Conservation (phyloP, 108 stramenopile genomes). For the Chaetoceros muelleri region DNA sequence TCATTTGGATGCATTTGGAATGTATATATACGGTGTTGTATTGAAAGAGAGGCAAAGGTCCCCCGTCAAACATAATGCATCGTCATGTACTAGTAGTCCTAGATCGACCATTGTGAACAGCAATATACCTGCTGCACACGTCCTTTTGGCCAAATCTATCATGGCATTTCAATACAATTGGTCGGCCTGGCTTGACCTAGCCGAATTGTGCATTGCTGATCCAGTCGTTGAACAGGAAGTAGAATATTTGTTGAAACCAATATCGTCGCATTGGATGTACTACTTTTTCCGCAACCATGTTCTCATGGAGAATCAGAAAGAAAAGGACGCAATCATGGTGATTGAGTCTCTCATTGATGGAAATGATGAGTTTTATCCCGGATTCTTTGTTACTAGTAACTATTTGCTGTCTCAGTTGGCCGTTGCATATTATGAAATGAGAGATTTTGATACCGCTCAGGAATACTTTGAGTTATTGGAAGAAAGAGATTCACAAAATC, state of each 20-base stretch:
- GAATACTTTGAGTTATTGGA: constrained; percentile 66
- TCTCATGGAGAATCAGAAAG: constrained; percentile 78
- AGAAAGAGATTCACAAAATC: constrained; percentile 68
- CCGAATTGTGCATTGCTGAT: constrained; percentile 48
- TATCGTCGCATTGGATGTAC: constrained; percentile 70
- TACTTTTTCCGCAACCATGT: constrained; percentile 87
- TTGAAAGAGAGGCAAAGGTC: constrained; percentile 29
- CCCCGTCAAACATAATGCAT: constrained; percentile 11
- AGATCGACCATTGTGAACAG: background rate
- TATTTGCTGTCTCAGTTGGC: constrained; percentile 69
- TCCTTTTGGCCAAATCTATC: constrained; percentile 61
- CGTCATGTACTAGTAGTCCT: background rate
- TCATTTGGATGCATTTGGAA: constrained; percentile 78
- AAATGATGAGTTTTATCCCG: constrained; percentile 15
- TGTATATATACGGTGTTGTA: constrained; percentile 84
- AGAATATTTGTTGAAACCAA: constrained; percentile 37
- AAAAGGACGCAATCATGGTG: constrained; percentile 58
- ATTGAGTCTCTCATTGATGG: constrained; percentile 60
- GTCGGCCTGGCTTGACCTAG: constrained; percentile 95
- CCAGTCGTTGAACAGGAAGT: constrained; percentile 45
- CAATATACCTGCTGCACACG: constrained; percentile 30
- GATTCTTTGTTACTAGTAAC: constrained; percentile 58
- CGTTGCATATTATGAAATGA: constrained; percentile 81
- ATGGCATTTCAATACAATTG: constrained; percentile 83
- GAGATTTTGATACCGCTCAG: constrained; percentile 85